phyloP scores from a whole-genome alignment of 805 yeast species.

The Zygotorulaspora chibaensis region DNA sequence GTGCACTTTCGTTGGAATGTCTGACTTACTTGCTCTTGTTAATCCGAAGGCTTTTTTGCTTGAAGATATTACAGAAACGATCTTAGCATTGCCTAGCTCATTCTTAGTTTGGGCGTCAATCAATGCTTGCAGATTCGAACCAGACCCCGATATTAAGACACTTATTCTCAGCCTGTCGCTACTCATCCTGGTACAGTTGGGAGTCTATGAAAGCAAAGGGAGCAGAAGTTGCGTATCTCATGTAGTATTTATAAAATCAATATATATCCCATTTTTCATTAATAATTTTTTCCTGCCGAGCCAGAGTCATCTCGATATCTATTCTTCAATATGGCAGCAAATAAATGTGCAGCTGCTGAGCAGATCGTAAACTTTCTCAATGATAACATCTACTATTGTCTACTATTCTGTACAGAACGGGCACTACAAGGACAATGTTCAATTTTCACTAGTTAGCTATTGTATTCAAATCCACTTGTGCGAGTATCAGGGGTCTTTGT shows the following conservation, averaged over 20 bases:
- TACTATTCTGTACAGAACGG: too few relatives aligned
- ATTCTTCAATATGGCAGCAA: too few relatives aligned
- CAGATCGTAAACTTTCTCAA: too few relatives aligned
- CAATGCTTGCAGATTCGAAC: slow-evolving; percentile 92
- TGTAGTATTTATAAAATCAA: not conserved
- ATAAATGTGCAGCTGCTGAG: too few relatives aligned
- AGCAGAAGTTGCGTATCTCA: not conserved
- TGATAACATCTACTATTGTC: too few relatives aligned
- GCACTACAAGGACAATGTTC: too few relatives aligned
- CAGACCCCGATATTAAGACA: slow-evolving; percentile 90
- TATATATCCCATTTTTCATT: not conserved
- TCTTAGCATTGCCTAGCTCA: slow-evolving; percentile 43
- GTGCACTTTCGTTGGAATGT: slow-evolving; percentile 71
- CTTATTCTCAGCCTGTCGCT: slow-evolving; percentile 30
- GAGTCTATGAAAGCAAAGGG: not conserved
- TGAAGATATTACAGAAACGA: slow-evolving; percentile 81
- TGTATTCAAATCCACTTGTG: too few relatives aligned
- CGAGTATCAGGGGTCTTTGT: too few relatives aligned
- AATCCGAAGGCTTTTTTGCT: slow-evolving; percentile 83
- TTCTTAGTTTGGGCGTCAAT: slow-evolving; percentile 61
- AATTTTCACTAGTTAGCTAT: too few relatives aligned
- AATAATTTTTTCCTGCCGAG: not conserved
- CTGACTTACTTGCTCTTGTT: slow-evolving; percentile 64
- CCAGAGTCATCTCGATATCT: not conserved
- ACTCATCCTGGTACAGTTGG: not conserved